These are phyloP conservation scores for Stephanodiscus minutulus DNA, from an alignment of 108 stramenopile species.

Conservation along the genomic window DNA sequence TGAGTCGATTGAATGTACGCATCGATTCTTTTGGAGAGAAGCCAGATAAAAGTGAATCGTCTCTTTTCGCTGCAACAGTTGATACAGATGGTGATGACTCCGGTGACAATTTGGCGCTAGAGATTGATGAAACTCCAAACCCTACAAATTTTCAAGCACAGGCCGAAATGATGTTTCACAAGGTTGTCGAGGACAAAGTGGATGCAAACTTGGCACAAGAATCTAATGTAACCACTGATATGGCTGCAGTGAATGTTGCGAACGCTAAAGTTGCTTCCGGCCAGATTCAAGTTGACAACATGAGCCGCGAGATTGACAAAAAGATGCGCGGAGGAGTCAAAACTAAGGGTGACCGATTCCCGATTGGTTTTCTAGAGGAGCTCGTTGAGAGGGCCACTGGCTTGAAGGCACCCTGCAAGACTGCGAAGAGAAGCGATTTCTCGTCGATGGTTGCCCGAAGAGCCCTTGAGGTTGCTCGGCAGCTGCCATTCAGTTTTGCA, in stretches of 20 bases:
- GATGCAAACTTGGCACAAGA: background rate
- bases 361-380: conserved; percentile 26
- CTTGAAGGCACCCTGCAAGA: conserved; percentile 2
- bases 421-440: conserved; percentile 8
- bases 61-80: background rate
- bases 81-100: background rate
- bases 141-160: background rate
- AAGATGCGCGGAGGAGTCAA: background rate
- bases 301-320: too few species aligned
- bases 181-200: background rate
- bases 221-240: background rate
- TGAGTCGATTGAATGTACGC: too few species aligned
- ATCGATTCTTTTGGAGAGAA: too few species aligned
- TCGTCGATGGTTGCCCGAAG: conserved; percentile 10
- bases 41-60: background rate
- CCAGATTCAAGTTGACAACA: too few species aligned
- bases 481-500: background rate
- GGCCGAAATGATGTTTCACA: background rate
- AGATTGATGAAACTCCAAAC: background rate
- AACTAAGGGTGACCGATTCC: background rate
- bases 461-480: background rate
- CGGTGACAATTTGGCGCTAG: background rate
- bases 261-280: too few species aligned
- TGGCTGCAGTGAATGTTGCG: too few species aligned
- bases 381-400: conserved; percentile 16